Evolutionary conservation across 371 early-diverging fungal genomes (phyloP), one percentile per base, ranked within the genome.

Genomic region (Mortierella sp.): DNA sequence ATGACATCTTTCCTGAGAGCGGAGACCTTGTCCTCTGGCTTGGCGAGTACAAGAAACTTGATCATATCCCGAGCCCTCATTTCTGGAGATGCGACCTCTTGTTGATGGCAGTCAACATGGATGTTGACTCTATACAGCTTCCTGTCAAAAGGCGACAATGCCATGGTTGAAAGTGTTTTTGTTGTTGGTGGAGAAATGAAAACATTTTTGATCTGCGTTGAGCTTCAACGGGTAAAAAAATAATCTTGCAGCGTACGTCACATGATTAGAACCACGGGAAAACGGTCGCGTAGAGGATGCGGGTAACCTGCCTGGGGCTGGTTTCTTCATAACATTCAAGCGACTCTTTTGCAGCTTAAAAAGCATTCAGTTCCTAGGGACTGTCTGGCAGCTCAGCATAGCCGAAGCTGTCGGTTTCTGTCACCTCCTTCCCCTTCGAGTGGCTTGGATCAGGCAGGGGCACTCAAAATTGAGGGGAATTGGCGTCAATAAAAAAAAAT

Each of bases 91-190:
- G 34, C 37, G 21, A 37, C 24, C 34, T 64, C 67, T 64, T 37
- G 67, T 21, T 64, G 67, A 19, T 64, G 67, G 34, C 67, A 64
- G 67, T 64, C 67, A 8, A 64, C 67, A 37, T 64, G 67, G 67
- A 64, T 34, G 10, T 64, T 64, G 34, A 64, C 67, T 34, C 67
- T 64, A 37, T 64, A 64, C 10, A 34, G 40, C 11, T 64, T 64
- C 40, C 67, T 64, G 34, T 34, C 67, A 10, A 34, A 6, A 6
- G 21, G 67, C 37, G 67, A 37, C 67, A 64, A 19, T 6, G 37
- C 16, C 67, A 64, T 64, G 16, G 8, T 31, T 61, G 34, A 28
- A 31, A 6, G 16, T 3, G 37, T 64, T 24, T 24, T 64, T 21
- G 24, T 37, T 24, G 64, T 14, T 37, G 19, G 67, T 21, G 21